Evolutionary conservation across 108 stramenopile genomes (phyloP).

Genomic region (Stephanodiscus minutulus): DNA sequence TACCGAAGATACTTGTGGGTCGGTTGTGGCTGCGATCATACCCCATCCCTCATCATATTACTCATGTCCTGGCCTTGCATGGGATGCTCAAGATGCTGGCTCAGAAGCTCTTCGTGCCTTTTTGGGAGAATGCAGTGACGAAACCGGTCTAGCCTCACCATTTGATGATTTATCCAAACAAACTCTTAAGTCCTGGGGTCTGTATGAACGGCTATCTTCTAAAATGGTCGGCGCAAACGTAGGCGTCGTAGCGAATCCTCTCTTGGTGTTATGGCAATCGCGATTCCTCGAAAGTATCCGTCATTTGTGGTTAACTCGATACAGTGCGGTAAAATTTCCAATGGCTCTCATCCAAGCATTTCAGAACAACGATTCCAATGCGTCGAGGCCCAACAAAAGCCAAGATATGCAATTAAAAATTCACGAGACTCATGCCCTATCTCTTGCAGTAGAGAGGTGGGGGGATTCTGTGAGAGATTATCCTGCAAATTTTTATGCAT

Average conservation of each 20-base stretch:
- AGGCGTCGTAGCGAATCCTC: slow-evolving; percentile 8
- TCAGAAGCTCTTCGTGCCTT: slow-evolving; percentile 14
- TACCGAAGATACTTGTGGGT: background rate
- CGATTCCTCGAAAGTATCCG: slow-evolving; percentile 39
- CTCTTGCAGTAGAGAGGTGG: slow-evolving; percentile 23
- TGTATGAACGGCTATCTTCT: slow-evolving; percentile 30
- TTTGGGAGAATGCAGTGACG: slow-evolving; percentile 11
- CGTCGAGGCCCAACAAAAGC: background rate
- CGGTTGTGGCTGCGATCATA: slow-evolving; percentile 17
- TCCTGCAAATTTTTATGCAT: slow-evolving; percentile 46
- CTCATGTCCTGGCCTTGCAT: slow-evolving; percentile 42
- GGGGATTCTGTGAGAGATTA: slow-evolving; percentile 50
- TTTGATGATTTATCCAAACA: slow-evolving; percentile 25
- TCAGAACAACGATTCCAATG: background rate
- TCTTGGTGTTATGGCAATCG: slow-evolving; percentile 40
- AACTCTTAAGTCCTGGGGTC: slow-evolving; percentile 34
- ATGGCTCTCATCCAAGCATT: slow-evolving; percentile 1
- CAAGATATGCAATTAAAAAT: slow-evolving; percentile 6
- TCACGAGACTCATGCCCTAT: slow-evolving; percentile 32
- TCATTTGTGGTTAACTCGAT: slow-evolving; percentile 39
- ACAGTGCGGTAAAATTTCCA: slow-evolving; percentile 17
- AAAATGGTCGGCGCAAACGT: background rate
- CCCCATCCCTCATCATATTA: slow-evolving; percentile 49
- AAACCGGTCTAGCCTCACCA: slow-evolving; percentile 19
- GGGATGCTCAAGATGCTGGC: slow-evolving; percentile 36